Percentiles rank a stretch among this genome's conserved stretches.
These are phyloP conservation scores for Yamadazyma takamatsuzukensis DNA, from an alignment of 805 yeast genomes.

Conservation along the genomic window DNA sequence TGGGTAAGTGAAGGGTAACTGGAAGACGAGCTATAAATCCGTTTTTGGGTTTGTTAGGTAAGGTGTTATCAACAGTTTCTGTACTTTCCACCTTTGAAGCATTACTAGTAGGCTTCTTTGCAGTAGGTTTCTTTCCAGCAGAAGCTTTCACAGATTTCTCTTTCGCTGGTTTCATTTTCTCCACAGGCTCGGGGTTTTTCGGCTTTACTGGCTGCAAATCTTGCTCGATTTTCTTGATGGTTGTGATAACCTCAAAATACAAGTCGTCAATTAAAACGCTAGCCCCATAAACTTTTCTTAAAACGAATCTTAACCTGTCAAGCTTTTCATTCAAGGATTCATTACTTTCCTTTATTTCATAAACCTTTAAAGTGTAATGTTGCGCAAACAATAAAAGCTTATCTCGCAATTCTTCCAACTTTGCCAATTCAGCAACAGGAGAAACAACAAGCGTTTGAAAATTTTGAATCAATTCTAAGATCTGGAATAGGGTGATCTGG, in stretches of 20 bases:
- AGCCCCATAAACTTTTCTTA: slow-evolving; percentile 30
- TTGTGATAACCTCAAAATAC: slow-evolving; percentile 13
- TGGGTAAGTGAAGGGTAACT: too few relatives aligned
- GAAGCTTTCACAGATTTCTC: too few relatives aligned
- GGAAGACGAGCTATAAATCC: too few relatives aligned
- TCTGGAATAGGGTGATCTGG: slow-evolving; percentile 13
- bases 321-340: slow-evolving; percentile 11
- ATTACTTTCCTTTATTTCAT: slow-evolving; percentile 11
- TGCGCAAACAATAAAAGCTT: slow-evolving; percentile 7
- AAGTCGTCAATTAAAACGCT: slow-evolving; percentile 23
- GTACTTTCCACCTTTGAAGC: too few relatives aligned
- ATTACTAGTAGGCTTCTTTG: too few relatives aligned
- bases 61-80: too few relatives aligned
- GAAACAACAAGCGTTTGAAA: slow-evolving; percentile 15
- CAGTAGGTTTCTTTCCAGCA: too few relatives aligned
- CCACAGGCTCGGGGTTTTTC: too few relatives aligned
- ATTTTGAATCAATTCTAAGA: slow-evolving; percentile 11
- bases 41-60: too few relatives aligned
- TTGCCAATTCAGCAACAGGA: slow-evolving; percentile 20
- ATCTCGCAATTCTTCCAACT: slow-evolving; percentile 16
- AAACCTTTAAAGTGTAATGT: slow-evolving; percentile 8
- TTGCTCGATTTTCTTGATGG: slow-evolving; percentile 13
- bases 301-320: slow-evolving; percentile 20
- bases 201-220: too few relatives aligned
- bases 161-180: too few relatives aligned